These are phyloP conservation scores for Logfia minima DNA, from an alignment of 129 eudicot species.

Conservation along the genomic window DNA sequence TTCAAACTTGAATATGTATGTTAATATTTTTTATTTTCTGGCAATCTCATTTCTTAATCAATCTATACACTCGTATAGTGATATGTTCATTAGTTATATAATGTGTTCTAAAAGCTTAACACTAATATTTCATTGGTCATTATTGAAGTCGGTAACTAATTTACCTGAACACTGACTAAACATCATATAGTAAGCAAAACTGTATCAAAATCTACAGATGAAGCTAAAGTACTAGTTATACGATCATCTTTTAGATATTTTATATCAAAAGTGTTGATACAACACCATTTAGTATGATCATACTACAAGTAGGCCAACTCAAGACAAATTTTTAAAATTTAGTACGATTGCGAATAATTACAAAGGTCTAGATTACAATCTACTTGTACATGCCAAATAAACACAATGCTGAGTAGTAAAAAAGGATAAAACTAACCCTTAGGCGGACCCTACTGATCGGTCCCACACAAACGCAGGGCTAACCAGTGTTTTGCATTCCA, in stretches of 20 bases:
- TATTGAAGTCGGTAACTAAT: not conserved
- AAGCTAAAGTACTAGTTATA: not conserved
- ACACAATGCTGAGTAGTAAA: not conserved
- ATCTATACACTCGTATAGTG: too few relatives aligned
- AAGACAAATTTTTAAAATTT: too few relatives aligned
- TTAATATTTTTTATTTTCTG: too few relatives aligned
- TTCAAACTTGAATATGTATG: too few relatives aligned
- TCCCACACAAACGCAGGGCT: not conserved
- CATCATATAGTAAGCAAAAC: not conserved
- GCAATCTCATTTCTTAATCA: too few relatives aligned
- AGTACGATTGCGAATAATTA: too few relatives aligned
- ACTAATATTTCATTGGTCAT: not conserved
- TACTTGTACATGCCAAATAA: not conserved
- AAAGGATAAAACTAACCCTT: not conserved
- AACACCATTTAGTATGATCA: too few relatives aligned
- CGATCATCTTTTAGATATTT: too few relatives aligned
- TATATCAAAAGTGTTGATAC: not conserved
- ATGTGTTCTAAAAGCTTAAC: too few relatives aligned
- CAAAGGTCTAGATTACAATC: not conserved
- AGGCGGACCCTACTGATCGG: not conserved
- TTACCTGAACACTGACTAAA: not conserved
- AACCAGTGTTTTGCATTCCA: conserved; percentile 98
- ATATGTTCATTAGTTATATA: too few relatives aligned
- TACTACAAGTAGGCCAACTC: too few relatives aligned
- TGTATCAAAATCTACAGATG: not conserved